phyloP scores from a whole-genome alignment of 768 basidiomycete genomes.

The Pleurotus platypus region DNA sequence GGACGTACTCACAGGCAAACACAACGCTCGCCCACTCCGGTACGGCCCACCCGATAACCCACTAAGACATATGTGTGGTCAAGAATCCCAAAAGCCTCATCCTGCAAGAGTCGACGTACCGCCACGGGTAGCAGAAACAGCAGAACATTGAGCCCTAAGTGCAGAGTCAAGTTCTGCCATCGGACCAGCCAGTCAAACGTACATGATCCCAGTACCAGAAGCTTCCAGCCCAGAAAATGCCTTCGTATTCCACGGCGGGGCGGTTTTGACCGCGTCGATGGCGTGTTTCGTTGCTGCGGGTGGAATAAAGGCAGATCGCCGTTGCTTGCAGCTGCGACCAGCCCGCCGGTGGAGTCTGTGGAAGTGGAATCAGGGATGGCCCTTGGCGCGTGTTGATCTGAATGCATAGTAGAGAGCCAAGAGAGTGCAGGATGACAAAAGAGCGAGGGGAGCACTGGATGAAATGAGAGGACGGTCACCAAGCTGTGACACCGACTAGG shows the following conservation, averaged over 20 bases:
- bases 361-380: background rate
- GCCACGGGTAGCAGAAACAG: constrained; percentile 64
- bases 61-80: constrained; percentile 32
- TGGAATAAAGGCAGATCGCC: constrained; percentile 5
- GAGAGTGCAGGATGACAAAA: background rate
- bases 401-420: background rate
- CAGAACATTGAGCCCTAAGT: constrained; percentile 66
- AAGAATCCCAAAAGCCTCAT: too few species aligned
- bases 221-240: constrained; percentile 41
- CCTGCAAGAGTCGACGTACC: too few species aligned
- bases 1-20: constrained; percentile 51
- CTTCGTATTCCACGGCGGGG: background rate
- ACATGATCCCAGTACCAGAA: constrained; percentile 58
- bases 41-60: constrained; percentile 47
- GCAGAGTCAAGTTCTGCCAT: background rate
- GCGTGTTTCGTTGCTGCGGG: background rate
- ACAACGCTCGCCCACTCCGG: constrained; percentile 48
- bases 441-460: background rate
- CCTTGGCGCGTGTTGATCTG: background rate
- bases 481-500: background rate
- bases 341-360: background rate
- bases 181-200: constrained; percentile 18
- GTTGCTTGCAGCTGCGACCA: background rate
- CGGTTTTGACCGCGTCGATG: background rate
- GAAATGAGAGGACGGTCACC: too few species aligned